phyloP scores from a whole-genome alignment of 2,329 filamentous ascomycete genomes.

The Cytospora schulzeri region DNA sequence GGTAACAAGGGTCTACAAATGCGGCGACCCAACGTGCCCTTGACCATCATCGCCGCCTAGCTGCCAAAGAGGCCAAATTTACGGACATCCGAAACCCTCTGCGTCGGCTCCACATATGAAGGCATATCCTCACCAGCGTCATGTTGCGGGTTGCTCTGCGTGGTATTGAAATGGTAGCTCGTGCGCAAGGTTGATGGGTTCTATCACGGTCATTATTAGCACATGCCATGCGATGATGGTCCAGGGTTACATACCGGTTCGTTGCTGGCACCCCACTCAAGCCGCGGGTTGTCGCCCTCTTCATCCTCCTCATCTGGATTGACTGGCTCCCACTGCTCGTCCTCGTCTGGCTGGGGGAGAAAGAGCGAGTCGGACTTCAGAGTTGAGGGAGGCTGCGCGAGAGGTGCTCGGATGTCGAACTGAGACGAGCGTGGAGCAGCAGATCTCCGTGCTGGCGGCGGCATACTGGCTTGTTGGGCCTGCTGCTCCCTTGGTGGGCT shows the following conservation, averaged over 20 bases:
- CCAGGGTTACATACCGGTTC: constrained; percentile 54
- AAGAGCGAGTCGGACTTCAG: constrained; percentile 70
- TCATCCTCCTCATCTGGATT: constrained; percentile 58
- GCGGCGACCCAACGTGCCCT: background rate
- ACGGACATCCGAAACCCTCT: constrained; percentile 69
- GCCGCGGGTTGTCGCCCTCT: constrained; percentile 64
- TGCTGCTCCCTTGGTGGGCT: constrained; percentile 24
- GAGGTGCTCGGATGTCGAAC: constrained; percentile 38
- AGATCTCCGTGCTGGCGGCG: constrained; percentile 37
- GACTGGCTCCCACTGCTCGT: constrained; percentile 72
- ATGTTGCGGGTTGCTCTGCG: background rate
- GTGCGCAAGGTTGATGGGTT: constrained; percentile 39
- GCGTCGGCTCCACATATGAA: constrained; percentile 67
- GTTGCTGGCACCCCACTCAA: constrained; percentile 74
- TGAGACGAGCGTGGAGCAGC: constrained; percentile 36
- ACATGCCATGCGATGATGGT: background rate
- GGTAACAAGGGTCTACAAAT: background rate
- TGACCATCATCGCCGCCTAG: constrained; percentile 2
- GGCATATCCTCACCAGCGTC: constrained; percentile 27
- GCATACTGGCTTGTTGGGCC: constrained; percentile 18
- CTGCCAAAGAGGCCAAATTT: constrained; percentile 40
- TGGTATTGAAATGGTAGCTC: constrained; percentile 31
- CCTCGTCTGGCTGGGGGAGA: constrained; percentile 66
- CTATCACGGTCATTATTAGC: constrained; percentile 36
- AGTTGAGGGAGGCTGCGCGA: constrained; percentile 53